Evolutionary conservation across 257 asterid genomes (phyloP).

Genomic region (Pogostemon cablin): DNA sequence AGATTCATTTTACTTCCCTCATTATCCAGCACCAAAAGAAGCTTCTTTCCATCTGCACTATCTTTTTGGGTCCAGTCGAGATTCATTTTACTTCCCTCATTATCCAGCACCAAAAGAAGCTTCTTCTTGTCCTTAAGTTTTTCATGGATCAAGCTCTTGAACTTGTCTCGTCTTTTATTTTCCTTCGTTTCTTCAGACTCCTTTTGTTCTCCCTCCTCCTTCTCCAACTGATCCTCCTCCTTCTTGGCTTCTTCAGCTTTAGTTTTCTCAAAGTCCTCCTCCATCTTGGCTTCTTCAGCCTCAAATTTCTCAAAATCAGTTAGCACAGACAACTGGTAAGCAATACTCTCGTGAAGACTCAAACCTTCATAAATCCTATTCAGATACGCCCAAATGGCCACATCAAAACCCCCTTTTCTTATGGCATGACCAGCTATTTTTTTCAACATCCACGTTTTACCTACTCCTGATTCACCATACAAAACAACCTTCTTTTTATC

Average conservation of each 20-base stretch:
- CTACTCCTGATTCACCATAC: constrained; percentile 40
- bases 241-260: neutral
- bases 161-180: neutral
- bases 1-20: constrained; percentile 18
- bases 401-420: constrained; percentile 22
- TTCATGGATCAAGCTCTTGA: neutral
- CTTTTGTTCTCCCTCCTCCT: neutral
- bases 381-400: constrained; percentile 38
- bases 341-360: constrained; percentile 31
- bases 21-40: constrained; percentile 34
- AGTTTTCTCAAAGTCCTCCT: constrained; percentile 4
- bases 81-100: constrained; percentile 15
- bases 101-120: constrained; percentile 33
- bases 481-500: constrained; percentile 8
- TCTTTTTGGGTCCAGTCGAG: neutral
- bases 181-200: neutral
- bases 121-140: neutral
- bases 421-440: constrained; percentile 34
- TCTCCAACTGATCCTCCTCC: neutral
- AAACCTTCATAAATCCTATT: constrained; percentile 14
- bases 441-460: constrained; percentile 49
- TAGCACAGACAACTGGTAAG: constrained; percentile 29
- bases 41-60: neutral
- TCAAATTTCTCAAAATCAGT: constrained; percentile 4
- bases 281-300: neutral